These are phyloP conservation scores for Climacium dendroides DNA, from an alignment of 225 moss, liverwort and hornwort genomes.

Conservation along the genomic window DNA sequence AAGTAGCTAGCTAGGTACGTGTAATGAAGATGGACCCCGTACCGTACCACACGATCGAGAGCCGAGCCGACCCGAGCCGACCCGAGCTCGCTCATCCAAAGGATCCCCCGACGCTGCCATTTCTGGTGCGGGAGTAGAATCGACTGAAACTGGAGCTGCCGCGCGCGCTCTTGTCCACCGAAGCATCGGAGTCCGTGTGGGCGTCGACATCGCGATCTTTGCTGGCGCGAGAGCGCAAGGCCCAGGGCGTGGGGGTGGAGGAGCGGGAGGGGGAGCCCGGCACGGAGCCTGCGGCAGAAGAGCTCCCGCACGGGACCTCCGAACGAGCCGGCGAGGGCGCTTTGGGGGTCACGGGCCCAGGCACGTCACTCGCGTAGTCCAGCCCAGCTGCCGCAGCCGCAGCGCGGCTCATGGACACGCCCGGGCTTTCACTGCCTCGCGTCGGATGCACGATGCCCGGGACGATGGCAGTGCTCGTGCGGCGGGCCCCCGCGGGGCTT, in stretches of 20 bases:
- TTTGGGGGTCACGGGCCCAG: neutral
- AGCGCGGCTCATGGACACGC: neutral
- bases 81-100: slow-evolving; percentile 1
- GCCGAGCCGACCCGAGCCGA: neutral
- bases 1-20: neutral
- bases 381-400: neutral
- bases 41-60: neutral
- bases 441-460: neutral
- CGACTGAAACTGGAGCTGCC: slow-evolving; percentile 33
- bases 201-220: neutral
- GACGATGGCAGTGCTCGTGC: neutral
- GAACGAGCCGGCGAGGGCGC: slow-evolving; percentile 21
- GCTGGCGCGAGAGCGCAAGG: slow-evolving; percentile 8
- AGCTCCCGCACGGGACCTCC: neutral
- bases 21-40: neutral
- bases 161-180: slow-evolving; percentile 9
- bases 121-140: slow-evolving; percentile 39
- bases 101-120: slow-evolving; percentile 24
- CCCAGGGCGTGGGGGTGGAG: slow-evolving; percentile 3
- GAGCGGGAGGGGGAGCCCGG: slow-evolving; percentile 29
- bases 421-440: neutral
- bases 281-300: neutral
- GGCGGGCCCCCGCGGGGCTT: slow-evolving; percentile 16
- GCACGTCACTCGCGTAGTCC: neutral
- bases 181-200: slow-evolving; percentile 3